phyloP scores from a whole-genome alignment of 192 early-diverging fungal species.

The Coemansia guatemalensis region DNA sequence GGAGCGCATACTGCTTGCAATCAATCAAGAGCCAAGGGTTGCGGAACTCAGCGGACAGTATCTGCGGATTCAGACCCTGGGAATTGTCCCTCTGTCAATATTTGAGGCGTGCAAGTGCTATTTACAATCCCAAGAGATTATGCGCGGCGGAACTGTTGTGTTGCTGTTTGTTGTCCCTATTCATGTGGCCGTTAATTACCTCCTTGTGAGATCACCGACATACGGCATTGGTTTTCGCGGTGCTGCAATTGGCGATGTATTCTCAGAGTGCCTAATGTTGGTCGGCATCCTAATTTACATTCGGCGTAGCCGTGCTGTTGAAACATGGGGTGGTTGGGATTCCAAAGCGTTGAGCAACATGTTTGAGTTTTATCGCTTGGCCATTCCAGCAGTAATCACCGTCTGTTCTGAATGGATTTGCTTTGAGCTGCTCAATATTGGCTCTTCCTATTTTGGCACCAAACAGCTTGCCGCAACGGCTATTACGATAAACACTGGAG shows the following conservation, averaged over 20 bases:
- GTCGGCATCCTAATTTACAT: slow-evolving; percentile 65
- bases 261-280: slow-evolving; percentile 67
- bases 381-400: slow-evolving; percentile 75
- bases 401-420: slow-evolving; percentile 76
- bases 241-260: slow-evolving; percentile 69
- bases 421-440: slow-evolving; percentile 67
- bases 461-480: slow-evolving; percentile 76
- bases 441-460: slow-evolving; percentile 72
- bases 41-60: slow-evolving; percentile 59
- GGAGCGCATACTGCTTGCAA: slow-evolving; percentile 61
- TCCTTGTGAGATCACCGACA: slow-evolving; percentile 65
- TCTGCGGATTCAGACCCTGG: slow-evolving; percentile 63
- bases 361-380: slow-evolving; percentile 62
- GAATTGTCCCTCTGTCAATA: slow-evolving; percentile 70
- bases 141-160: slow-evolving; percentile 76
- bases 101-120: slow-evolving; percentile 79
- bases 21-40: slow-evolving; percentile 72
- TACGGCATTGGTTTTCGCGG: slow-evolving; percentile 72
- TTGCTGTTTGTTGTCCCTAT: slow-evolving; percentile 65
- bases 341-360: slow-evolving; percentile 61
- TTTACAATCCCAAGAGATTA: slow-evolving; percentile 78
- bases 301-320: slow-evolving; percentile 55
- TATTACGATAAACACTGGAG: slow-evolving; percentile 61
- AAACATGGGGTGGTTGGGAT: slow-evolving; percentile 84
- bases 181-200: slow-evolving; percentile 71